phyloP scores from a whole-genome alignment of 73 alveolate species.

The Halteria grandinella region DNA sequence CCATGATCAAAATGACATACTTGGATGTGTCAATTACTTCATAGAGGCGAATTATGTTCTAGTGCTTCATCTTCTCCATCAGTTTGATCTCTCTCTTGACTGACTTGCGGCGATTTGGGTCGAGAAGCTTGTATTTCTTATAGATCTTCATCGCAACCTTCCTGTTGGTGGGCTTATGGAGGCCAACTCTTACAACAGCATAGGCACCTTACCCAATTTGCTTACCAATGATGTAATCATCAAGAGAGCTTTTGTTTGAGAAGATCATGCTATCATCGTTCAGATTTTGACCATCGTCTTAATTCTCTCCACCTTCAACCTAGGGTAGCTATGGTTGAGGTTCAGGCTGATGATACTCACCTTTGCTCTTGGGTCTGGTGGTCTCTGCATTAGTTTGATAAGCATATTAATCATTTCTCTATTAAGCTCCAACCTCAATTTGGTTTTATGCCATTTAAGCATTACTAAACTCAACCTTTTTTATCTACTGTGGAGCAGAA shows the following conservation, averaged over 20 bases:
- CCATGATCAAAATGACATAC: slow-evolving; percentile 83
- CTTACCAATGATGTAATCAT: slow-evolving; percentile 79
- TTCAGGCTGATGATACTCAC: neutral
- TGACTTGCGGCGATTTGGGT: slow-evolving; percentile 75
- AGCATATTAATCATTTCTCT: neutral
- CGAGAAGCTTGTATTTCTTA: slow-evolving; percentile 79
- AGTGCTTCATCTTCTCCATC: slow-evolving; percentile 85
- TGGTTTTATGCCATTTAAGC: neutral
- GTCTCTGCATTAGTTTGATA: neutral
- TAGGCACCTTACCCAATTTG: slow-evolving; percentile 91
- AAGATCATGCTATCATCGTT: slow-evolving; percentile 44
- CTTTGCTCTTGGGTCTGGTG: neutral
- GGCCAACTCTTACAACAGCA: slow-evolving; percentile 92
- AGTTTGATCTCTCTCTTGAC: slow-evolving; percentile 86
- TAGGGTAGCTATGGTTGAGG: neutral
- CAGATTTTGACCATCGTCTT: too few relatives aligned
- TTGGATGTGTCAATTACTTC: slow-evolving; percentile 89
- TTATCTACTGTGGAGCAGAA: too few relatives aligned
- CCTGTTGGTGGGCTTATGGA: slow-evolving; percentile 77
- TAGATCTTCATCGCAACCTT: slow-evolving; percentile 90
- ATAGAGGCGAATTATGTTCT: slow-evolving; percentile 87
- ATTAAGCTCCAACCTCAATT: too few relatives aligned
- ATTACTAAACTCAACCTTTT: too few relatives aligned
- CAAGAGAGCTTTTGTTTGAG: slow-evolving; percentile 62
- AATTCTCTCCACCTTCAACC: neutral